phyloP scores from a whole-genome alignment of 2,329 filamentous ascomycete species.

The Chrysosporium queenslandicum region DNA sequence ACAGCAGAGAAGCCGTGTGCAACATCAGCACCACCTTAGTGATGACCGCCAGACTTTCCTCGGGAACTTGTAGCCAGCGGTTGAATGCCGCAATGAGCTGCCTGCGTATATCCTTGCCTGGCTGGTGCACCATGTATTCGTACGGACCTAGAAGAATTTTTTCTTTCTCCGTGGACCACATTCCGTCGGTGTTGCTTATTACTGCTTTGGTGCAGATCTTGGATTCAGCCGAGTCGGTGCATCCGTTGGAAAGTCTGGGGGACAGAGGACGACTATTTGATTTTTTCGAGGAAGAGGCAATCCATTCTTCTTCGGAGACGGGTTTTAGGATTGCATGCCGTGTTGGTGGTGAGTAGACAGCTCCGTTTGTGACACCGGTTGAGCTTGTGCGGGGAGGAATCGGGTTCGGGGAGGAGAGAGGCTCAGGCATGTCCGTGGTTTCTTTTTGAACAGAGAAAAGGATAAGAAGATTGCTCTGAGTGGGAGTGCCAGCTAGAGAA shows the following conservation, averaged over 20 bases:
- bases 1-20: conserved; percentile 34
- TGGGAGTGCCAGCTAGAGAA: neutral
- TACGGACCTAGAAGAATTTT: conserved; percentile 67
- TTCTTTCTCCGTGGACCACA: conserved; percentile 66
- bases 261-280: conserved; percentile 16
- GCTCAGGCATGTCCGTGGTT: conserved; percentile 19
- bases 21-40: conserved; percentile 29
- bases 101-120: conserved; percentile 45
- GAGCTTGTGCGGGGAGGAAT: conserved; percentile 68
- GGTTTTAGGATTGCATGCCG: conserved; percentile 40
- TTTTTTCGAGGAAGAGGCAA: conserved; percentile 35
- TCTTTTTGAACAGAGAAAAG: neutral
- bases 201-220: conserved; percentile 6
- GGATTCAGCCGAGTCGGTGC: neutral
- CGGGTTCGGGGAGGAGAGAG: conserved; percentile 44
- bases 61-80: conserved; percentile 29
- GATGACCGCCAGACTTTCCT: conserved; percentile 26
- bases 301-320: conserved; percentile 54
- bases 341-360: conserved; percentile 18
- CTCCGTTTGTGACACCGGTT: conserved; percentile 40
- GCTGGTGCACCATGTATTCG: conserved; percentile 67
- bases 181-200: conserved; percentile 14
- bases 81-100: conserved; percentile 33
- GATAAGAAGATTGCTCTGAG: neutral
- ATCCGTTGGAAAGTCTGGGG: neutral